phyloP scores from a whole-genome alignment of 352 stramenopile genomes.

The Pythium vanterpoolii region DNA sequence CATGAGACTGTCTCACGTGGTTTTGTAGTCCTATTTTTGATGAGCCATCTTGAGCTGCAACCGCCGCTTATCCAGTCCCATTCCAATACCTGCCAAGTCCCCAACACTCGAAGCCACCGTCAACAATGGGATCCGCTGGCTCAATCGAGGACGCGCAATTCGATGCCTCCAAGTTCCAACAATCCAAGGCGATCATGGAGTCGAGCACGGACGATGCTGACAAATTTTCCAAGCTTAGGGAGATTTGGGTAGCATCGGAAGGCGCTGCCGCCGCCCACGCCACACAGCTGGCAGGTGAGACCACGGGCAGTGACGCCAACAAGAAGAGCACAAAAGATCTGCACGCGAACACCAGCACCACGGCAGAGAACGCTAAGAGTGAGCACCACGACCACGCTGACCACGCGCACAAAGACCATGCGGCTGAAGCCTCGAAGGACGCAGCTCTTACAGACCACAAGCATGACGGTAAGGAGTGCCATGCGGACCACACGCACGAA shows the following conservation, averaged over 20 bases:
- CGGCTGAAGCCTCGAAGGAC: constrained; percentile 2
- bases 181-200: constrained; percentile 71
- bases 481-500: not conserved
- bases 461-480: constrained; percentile 5
- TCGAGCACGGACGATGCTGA: constrained; percentile 52
- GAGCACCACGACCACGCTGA: constrained; percentile 15
- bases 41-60: not conserved
- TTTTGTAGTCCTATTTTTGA: not conserved
- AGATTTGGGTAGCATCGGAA: constrained; percentile 43
- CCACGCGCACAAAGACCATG: constrained; percentile 3
- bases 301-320: constrained; percentile 20
- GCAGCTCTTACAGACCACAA: constrained; percentile 8
- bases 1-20: not conserved
- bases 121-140: constrained; percentile 41
- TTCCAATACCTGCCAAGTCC: constrained; percentile 20
- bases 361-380: not conserved
- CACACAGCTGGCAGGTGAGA: constrained; percentile 5
- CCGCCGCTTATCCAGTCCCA: not conserved
- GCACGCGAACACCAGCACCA: constrained; percentile 10
- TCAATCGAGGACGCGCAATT: constrained; percentile 62
- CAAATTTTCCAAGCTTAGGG: constrained; percentile 71
- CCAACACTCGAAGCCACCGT: not conserved
- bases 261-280: not conserved
- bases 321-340: constrained; percentile 39
- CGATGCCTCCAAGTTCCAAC: constrained; percentile 58